phyloP scores from a whole-genome alignment of 1,139 yeast genomes.

The Magnusiomyces ingens region DNA sequence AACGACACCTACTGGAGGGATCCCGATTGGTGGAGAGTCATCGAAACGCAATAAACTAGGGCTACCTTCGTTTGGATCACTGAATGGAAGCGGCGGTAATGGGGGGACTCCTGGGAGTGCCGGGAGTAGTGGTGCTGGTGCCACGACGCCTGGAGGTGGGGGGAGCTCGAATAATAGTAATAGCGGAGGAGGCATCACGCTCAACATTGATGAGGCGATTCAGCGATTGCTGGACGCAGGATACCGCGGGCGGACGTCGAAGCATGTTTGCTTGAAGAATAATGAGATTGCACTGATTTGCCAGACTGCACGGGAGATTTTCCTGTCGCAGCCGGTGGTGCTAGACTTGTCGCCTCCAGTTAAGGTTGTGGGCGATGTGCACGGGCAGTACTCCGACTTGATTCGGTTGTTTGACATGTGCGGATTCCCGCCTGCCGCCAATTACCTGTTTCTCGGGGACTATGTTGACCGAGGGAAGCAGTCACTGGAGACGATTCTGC shows the following conservation, averaged over 20 bases:
- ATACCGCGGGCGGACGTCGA: conserved; percentile 86
- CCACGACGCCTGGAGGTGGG: neutral
- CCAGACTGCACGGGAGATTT: conserved; percentile 78
- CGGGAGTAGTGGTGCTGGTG: conserved; percentile 1
- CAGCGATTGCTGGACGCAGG: conserved; percentile 92
- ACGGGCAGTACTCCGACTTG: conserved; percentile 91
- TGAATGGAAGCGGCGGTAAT: too few relatives aligned
- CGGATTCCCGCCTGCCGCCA: conserved; percentile 96
- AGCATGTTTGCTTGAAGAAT: conserved; percentile 79
- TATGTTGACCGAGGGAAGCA: conserved; percentile 97
- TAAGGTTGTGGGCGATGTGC: conserved; percentile 95
- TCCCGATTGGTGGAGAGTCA: conserved; percentile 8
- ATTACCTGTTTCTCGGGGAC: conserved; percentile 87
- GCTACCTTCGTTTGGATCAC: too few relatives aligned
- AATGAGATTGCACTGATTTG: conserved; percentile 83
- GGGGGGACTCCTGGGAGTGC: conserved; percentile 2
- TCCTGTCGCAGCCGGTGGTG: conserved; percentile 80
- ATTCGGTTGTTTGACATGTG: conserved; percentile 89
- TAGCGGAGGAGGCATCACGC: conserved; percentile 27
- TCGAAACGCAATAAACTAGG: too few relatives aligned
- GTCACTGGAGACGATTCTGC: conserved; percentile 79
- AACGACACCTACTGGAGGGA: neutral
- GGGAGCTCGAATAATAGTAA: too few relatives aligned
- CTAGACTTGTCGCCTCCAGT: conserved; percentile 92
- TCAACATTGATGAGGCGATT: conserved; percentile 82